These are phyloP conservation scores for Fusarium globosum DNA, from an alignment of 2,329 filamentous ascomycete genomes.

Conservation along the genomic window DNA sequence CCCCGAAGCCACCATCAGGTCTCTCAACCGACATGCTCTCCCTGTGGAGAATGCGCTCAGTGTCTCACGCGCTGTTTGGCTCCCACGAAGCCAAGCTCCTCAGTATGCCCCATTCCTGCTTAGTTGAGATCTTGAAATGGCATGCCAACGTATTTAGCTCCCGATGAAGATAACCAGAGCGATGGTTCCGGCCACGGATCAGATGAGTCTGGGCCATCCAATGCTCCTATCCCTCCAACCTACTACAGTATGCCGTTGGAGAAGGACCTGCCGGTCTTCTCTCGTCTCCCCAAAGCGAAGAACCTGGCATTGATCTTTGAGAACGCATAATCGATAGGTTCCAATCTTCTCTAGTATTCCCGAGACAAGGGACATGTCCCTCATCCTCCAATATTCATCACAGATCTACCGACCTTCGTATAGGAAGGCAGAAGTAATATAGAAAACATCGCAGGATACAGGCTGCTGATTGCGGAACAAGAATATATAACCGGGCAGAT, in stretches of 20 bases:
- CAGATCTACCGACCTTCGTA: not conserved
- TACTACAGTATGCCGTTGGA: not conserved
- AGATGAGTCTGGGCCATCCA: not conserved
- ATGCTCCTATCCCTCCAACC: too few species aligned
- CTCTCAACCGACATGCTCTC: too few species aligned
- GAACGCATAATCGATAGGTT: not conserved
- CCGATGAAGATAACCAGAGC: not conserved
- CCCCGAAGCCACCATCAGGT: not conserved
- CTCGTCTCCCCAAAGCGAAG: not conserved
- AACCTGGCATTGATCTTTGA: not conserved
- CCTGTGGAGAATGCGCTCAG: too few species aligned
- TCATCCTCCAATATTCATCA: too few species aligned
- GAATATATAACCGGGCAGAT: not conserved
- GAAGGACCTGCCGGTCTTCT: not conserved
- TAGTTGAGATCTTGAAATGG: not conserved
- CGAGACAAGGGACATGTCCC: too few species aligned
- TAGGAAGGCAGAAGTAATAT: not conserved
- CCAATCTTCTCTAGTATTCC: too few species aligned
- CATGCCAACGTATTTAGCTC: not conserved
- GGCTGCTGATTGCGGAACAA: not conserved
- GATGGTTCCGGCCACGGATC: not conserved
- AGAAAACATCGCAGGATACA: not conserved
- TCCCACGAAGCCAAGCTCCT: too few species aligned
- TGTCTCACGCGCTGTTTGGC: too few species aligned
- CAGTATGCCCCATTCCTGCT: not conserved